Conservation (phyloP, 208 protist species). For the Trypanosoma avium region DNA sequence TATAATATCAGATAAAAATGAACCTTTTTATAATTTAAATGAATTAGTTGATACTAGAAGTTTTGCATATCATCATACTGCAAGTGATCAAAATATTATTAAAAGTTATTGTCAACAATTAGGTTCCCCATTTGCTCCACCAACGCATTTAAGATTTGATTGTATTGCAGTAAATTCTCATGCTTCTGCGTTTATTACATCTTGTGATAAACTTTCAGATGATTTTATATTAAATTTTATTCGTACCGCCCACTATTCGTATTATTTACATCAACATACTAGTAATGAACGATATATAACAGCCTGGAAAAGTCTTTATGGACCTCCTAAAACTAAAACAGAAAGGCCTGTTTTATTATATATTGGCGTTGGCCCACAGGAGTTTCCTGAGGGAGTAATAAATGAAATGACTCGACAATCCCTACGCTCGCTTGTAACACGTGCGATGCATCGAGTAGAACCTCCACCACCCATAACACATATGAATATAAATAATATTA, state of each 20-base stretch:
- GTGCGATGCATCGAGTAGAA: not conserved
- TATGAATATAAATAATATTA: too few relatives aligned
- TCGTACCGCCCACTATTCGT: slow-evolving; percentile 18
- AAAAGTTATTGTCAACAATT: slow-evolving; percentile 14
- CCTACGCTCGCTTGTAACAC: not conserved
- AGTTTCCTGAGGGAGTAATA: slow-evolving; percentile 17
- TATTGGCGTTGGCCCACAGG: slow-evolving; percentile 24
- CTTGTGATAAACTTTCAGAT: slow-evolving; percentile 18
- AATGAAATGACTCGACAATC: slow-evolving; percentile 6
- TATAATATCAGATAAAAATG: slow-evolving; percentile 12
- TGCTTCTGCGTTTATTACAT: slow-evolving; percentile 22
- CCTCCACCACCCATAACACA: too few relatives aligned
- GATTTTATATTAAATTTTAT: slow-evolving; percentile 25
- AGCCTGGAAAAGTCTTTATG: slow-evolving; percentile 19
- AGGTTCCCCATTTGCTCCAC: slow-evolving; percentile 7
- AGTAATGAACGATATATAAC: slow-evolving; percentile 6
- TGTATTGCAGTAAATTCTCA: slow-evolving; percentile 12
- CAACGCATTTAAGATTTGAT: slow-evolving; percentile 21
- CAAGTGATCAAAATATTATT: slow-evolving; percentile 16
- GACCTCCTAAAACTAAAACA: not conserved
- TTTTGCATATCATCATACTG: slow-evolving; percentile 11
- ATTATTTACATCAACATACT: slow-evolving; percentile 15
- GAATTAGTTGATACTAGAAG: slow-evolving; percentile 10
- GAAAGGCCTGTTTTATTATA: slow-evolving; percentile 15
- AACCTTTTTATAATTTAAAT: slow-evolving; percentile 13